Evolutionary conservation across 2,329 filamentous ascomycete genomes (phyloP).

Genomic region (Aureobasidium subglaciale): DNA sequence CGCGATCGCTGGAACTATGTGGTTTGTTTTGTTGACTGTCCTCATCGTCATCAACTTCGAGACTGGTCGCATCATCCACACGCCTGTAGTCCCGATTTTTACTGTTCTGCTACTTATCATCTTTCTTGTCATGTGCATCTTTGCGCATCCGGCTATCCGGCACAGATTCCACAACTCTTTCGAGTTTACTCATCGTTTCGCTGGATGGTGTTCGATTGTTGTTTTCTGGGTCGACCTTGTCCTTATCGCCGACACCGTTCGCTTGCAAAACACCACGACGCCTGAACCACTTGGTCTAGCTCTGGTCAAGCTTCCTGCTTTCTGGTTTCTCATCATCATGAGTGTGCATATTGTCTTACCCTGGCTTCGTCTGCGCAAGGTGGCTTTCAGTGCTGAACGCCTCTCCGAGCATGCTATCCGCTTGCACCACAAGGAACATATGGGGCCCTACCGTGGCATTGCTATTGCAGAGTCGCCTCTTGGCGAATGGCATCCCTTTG

Average conservation of each 20-base stretch:
- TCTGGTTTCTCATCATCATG: constrained; percentile 63
- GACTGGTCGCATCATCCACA: constrained; percentile 10
- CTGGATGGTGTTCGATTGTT: constrained; percentile 58
- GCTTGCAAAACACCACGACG: constrained; percentile 19
- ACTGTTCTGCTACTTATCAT: constrained; percentile 53
- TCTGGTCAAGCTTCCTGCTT: constrained; percentile 40
- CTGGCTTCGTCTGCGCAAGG: constrained; percentile 64
- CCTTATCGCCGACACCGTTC: constrained; percentile 41
- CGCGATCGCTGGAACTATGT: constrained; percentile 31
- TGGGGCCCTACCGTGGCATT: constrained; percentile 32
- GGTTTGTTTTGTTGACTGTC: constrained; percentile 37
- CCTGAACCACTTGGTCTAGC: constrained; percentile 30
- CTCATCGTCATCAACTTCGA: constrained; percentile 25
- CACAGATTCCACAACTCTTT: constrained; percentile 60
- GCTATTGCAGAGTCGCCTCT: constrained; percentile 57
- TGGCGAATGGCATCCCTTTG: constrained; percentile 68
- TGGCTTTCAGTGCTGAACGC: constrained; percentile 57
- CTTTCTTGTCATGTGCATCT: constrained; percentile 52
- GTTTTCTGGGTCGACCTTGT: constrained; percentile 60
- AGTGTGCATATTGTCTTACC: constrained; percentile 62
- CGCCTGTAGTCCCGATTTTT: constrained; percentile 40
- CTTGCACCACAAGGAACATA: constrained; percentile 50
- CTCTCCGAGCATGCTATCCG: constrained; percentile 67
- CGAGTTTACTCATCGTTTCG: constrained; percentile 64
- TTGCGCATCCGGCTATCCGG: constrained; percentile 59